Percentiles rank a stretch among this genome's conserved stretches.
These are phyloP conservation scores for Purpureocillium lavendulum DNA, from an alignment of 2,329 filamentous ascomycete genomes.

Conservation along the genomic window DNA sequence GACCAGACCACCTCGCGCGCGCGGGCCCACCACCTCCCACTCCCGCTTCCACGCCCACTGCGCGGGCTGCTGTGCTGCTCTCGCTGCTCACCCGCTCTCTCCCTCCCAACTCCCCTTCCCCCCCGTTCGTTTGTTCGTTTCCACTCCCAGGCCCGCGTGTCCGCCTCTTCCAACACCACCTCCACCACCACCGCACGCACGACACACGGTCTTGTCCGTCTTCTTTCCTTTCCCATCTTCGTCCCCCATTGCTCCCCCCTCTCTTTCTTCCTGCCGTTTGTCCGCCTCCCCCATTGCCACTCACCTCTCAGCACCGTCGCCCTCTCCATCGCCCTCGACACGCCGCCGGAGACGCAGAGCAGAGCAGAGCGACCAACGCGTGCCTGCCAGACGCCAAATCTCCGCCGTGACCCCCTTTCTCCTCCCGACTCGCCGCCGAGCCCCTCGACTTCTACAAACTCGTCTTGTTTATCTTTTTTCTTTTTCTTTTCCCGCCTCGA, in stretches of 20 bases:
- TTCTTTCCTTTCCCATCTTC: constrained; percentile 17
- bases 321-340: constrained; percentile 12
- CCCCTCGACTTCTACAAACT: constrained; percentile 4
- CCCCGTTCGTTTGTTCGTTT: constrained; percentile 1
- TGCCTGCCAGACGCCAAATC: constrained; percentile 7
- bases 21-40: too few relatives aligned
- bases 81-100: too few relatives aligned
- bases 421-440: constrained; percentile 16
- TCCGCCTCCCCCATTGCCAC: constrained; percentile 15
- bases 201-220: constrained; percentile 8
- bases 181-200: constrained; percentile 5
- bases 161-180: constrained; percentile 8
- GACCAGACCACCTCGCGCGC: too few relatives aligned
- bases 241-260: constrained; percentile 17
- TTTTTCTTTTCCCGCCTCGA: constrained; percentile 11
- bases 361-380: constrained; percentile 3
- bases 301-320: constrained; percentile 7
- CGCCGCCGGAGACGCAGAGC: constrained; percentile 9
- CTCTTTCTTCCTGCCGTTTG: constrained; percentile 13
- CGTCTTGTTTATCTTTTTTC: constrained; percentile 10
- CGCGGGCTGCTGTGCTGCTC: too few relatives aligned
- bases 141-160: not conserved
- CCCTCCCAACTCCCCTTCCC: not conserved
- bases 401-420: constrained; percentile 21
- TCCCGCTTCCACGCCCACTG: too few relatives aligned